Evolutionary conservation across 148 eudicot species (phyloP).

Genomic region (Camellia granthamiana): DNA sequence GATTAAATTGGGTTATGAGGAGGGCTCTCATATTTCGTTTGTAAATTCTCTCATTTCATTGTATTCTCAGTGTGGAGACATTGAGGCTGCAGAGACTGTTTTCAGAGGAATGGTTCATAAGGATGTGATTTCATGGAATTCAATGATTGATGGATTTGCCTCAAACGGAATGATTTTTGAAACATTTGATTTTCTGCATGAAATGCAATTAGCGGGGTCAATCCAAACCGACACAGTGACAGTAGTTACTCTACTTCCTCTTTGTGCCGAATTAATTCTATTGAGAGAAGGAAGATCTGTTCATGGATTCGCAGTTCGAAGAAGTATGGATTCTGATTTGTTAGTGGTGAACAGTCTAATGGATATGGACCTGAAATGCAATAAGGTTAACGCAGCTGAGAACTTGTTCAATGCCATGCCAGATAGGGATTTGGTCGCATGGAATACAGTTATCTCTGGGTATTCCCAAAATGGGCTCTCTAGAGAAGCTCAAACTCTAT

Average conservation of each 20-base stretch:
- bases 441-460: slow-evolving; percentile 47
- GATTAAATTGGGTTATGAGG: slow-evolving; percentile 35
- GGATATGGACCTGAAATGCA: slow-evolving; percentile 41
- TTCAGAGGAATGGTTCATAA: slow-evolving; percentile 26
- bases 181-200: slow-evolving; percentile 28
- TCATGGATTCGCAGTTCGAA: slow-evolving; percentile 37
- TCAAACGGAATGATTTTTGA: slow-evolving; percentile 29
- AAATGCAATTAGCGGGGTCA: slow-evolving; percentile 30
- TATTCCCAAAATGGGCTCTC: slow-evolving; percentile 36
- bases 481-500: slow-evolving; percentile 35
- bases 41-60: slow-evolving; percentile 44
- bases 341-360: slow-evolving; percentile 34
- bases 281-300: slow-evolving; percentile 38
- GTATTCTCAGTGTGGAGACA: slow-evolving; percentile 29
- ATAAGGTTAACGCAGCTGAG: slow-evolving; percentile 28
- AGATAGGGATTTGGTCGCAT: slow-evolving; percentile 35
- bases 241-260: slow-evolving; percentile 30
- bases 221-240: slow-evolving; percentile 39
- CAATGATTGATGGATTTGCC: slow-evolving; percentile 44
- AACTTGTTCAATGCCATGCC: slow-evolving; percentile 26
- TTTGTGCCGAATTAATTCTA: slow-evolving; percentile 39
- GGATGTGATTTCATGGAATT: slow-evolving; percentile 52
- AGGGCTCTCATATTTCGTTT: slow-evolving; percentile 26
- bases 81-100: slow-evolving; percentile 24
- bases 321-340: slow-evolving; percentile 21